These are phyloP conservation scores for Moniliophthora roreri DNA, from an alignment of 1,284 basidiomycete genomes.

Conservation along the genomic window DNA sequence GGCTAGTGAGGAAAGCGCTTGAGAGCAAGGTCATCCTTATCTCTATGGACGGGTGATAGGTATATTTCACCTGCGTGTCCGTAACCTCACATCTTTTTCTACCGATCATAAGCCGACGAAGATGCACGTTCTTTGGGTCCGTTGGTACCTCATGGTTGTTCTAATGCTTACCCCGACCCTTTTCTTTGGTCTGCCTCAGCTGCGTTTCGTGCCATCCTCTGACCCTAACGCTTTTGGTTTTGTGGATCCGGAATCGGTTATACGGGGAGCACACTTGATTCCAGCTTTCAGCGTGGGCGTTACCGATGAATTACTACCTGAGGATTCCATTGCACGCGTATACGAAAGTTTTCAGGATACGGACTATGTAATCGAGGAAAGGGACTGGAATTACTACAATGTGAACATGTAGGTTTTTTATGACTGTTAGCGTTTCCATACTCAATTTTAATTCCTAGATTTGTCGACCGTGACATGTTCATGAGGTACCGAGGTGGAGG, in stretches of 20 bases:
- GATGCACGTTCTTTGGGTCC: slow-evolving; percentile 29
- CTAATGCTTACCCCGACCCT: slow-evolving; percentile 14
- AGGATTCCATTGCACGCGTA: slow-evolving; percentile 7
- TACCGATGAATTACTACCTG: slow-evolving; percentile 7
- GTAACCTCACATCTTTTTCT: too few species aligned
- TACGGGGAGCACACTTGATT: slow-evolving; percentile 28
- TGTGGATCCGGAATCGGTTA: slow-evolving; percentile 27
- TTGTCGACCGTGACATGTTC: slow-evolving; percentile 13
- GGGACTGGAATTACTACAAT: slow-evolving; percentile 25
- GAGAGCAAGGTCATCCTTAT: slow-evolving; percentile 19
- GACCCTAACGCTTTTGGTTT: slow-evolving; percentile 27
- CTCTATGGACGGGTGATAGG: slow-evolving; percentile 31
- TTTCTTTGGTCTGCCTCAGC: slow-evolving; percentile 18
- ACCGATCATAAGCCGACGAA: background rate
- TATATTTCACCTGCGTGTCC: slow-evolving; percentile 28
- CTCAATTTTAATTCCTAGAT: background rate
- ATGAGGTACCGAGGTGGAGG: slow-evolving; percentile 11
- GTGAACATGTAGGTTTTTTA: slow-evolving; percentile 23
- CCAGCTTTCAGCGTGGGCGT: slow-evolving; percentile 23
- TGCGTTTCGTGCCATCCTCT: slow-evolving; percentile 20
- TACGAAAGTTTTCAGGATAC: slow-evolving; percentile 7
- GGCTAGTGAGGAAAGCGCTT: slow-evolving; percentile 10
- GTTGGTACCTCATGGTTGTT: too few species aligned
- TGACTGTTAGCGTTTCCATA: background rate
- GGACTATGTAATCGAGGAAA: slow-evolving; percentile 9